These are phyloP conservation scores for Sophora flavescens DNA, from an alignment of 306 rosid species.

Conservation along the genomic window DNA sequence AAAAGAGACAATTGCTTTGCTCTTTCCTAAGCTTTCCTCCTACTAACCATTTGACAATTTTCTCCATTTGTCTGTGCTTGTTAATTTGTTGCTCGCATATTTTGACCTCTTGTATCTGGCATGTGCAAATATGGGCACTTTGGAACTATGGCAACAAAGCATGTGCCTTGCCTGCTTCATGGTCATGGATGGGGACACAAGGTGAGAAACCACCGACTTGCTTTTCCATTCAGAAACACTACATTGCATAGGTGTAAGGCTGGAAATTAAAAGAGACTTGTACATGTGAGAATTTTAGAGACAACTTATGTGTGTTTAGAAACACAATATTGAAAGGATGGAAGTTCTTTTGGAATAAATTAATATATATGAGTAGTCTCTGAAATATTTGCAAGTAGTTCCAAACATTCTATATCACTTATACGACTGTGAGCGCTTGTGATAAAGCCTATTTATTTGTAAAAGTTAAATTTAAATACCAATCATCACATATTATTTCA, in stretches of 20 bases:
- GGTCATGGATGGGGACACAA: background rate
- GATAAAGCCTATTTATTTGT: too few relatives aligned
- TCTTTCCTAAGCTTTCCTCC: slow-evolving; percentile 22
- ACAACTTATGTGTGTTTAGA: too few relatives aligned
- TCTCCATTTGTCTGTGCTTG: slow-evolving; percentile 1
- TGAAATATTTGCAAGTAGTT: too few relatives aligned
- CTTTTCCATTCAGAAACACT: background rate
- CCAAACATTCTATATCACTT: too few relatives aligned
- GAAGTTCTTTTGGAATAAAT: too few relatives aligned
- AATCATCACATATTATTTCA: too few relatives aligned
- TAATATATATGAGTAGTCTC: too few relatives aligned
- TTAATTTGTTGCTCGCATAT: background rate
- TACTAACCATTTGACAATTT: slow-evolving; percentile 18
- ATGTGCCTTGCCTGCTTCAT: slow-evolving; percentile 35
- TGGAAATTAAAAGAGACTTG: background rate
- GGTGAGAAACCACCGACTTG: background rate
- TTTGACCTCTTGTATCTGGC: slow-evolving; percentile 33
- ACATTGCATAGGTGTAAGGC: background rate
- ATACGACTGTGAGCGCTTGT: too few relatives aligned
- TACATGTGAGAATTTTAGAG: too few relatives aligned
- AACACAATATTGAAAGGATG: too few relatives aligned
- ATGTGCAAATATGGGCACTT: slow-evolving; percentile 43
- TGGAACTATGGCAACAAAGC: slow-evolving; percentile 24
- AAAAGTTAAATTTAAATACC: too few relatives aligned
- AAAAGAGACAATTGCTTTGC: slow-evolving; percentile 20